Evolutionary conservation across 345 rosid genomes (phyloP).

Genomic region (Euphorbia tirucalli): DNA sequence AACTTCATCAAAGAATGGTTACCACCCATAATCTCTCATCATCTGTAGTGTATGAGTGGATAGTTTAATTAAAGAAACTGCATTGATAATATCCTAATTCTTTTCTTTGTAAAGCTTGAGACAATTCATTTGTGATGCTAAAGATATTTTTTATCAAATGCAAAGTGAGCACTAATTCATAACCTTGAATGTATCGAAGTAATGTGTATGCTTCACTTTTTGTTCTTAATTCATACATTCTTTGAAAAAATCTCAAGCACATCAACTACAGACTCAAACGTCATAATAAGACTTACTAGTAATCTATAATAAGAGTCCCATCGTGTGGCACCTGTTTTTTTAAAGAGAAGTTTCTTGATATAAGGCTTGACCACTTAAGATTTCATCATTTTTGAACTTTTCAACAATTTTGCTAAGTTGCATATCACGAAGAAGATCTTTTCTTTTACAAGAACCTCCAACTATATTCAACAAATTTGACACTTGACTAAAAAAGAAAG

Average conservation of each 20-base stretch:
- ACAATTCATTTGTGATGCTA: conserved; percentile 10
- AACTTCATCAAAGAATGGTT: no score
- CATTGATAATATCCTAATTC: conserved; percentile 14
- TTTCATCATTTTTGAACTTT: no score
- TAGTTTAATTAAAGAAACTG: not conserved
- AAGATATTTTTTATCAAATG: not conserved
- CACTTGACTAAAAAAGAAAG: no score
- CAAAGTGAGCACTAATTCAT: conserved; percentile 1
- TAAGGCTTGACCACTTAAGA: no score
- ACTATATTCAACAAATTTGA: no score
- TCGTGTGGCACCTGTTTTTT: no score
- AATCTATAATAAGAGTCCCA: not conserved
- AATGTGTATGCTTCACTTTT: not conserved
- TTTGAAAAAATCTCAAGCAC: not conserved
- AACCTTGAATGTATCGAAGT: not conserved
- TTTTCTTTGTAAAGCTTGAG: conserved; percentile 7
- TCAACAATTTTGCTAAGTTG: no score
- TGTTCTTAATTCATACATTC: not conserved
- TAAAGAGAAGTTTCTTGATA: no score
- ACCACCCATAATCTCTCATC: no score
- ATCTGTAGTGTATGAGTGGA: not conserved
- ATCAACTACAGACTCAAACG: no score
- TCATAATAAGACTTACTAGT: not conserved
- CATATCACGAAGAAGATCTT: no score
- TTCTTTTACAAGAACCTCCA: no score